Base-by-base conservation (phyloP, 2,329 filamentous ascomycete species). In the Akanthomyces dipterigenus region DNA sequence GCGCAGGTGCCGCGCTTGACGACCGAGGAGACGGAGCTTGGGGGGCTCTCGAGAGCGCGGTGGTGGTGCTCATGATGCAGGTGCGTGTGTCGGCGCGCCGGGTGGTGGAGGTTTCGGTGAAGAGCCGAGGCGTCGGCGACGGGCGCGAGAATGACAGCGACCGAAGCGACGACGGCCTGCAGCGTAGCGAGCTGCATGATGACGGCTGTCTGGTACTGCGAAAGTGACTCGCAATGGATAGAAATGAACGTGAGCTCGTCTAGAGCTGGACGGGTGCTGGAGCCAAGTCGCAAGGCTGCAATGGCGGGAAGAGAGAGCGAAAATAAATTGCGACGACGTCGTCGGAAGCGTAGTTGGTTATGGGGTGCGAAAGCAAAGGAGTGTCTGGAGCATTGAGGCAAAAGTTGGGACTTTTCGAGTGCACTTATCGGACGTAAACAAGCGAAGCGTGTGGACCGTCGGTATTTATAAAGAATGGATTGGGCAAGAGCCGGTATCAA, bases 1-100 rank as follows among this genome's bases (percentile, higher is more conserved):
- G 78, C 69, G 74, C 90, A 93, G 61, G 78, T 70, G 40, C 77
- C 76, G 66, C 84, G 80, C 74, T 85, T 86, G 67, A 80, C 75
- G 34, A 85, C 63, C 57, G 69, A 65, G 62, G 65, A 63, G 40
- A 36, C 42, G 31, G 66, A 58, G 65, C 54, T 51, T n/a, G 55
- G 42, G 14, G 63, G 59, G 45, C 43, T 61, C 55, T 66, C 65
- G 22, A 65, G 60, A 18, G 66, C 57, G 49, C 66, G 56, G 59
- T 67, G 66, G 8, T 67, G 66, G 9, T 68, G 66, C 56, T 68
- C 65, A 8, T 64, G 65, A 49, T 72, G 68, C 49, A 64, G 60
- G 55, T 76, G 76, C 49, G 63, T 65, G 63, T 78, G 73, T n/a
- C 67, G 67, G 57, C 72, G 70, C 49, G 72, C 67, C 16, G 67